Evolutionary conservation across 306 rosid species (phyloP).

Genomic region (Pyrus betulifolia): DNA sequence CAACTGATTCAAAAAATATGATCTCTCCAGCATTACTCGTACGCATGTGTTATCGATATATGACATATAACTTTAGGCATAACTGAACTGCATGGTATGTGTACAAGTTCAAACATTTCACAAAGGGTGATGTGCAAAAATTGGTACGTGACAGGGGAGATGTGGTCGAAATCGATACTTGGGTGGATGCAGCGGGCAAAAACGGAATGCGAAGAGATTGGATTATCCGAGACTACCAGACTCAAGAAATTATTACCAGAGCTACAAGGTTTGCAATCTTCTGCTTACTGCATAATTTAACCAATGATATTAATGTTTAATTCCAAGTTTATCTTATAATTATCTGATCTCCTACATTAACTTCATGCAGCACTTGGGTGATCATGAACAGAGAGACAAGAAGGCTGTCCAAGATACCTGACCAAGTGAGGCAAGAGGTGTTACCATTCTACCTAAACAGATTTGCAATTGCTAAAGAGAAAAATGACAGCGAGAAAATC

Average conservation of each 20-base stretch:
- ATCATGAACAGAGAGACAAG: constrained; percentile 91
- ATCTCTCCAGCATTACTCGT: background rate
- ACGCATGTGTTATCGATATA: background rate
- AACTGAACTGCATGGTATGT: background rate
- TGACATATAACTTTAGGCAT: background rate
- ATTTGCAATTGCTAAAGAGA: constrained; percentile 40
- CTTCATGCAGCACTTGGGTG: constrained; percentile 75
- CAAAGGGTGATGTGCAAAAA: background rate
- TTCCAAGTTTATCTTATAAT: background rate
- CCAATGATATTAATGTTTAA: background rate
- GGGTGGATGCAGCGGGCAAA: constrained; percentile 91
- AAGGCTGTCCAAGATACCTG: constrained; percentile 70
- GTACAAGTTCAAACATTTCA: background rate
- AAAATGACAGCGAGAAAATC: constrained; percentile 54
- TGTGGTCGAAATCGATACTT: constrained; percentile 79
- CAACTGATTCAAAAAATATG: background rate
- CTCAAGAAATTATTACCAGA: constrained; percentile 61
- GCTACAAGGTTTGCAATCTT: constrained; percentile 59
- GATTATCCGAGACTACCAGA: constrained; percentile 69
- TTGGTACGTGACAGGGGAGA: constrained; percentile 65
- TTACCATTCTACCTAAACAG: constrained; percentile 61
- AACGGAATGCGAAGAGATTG: constrained; percentile 97
- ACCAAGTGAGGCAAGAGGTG: constrained; percentile 66
- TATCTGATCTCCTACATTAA: background rate
- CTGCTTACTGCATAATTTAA: background rate